Evolutionary conservation across 768 basidiomycete species (phyloP), one percentile per base, ranked within the genome.

Genomic region (Xerocomus potaroensis): DNA sequence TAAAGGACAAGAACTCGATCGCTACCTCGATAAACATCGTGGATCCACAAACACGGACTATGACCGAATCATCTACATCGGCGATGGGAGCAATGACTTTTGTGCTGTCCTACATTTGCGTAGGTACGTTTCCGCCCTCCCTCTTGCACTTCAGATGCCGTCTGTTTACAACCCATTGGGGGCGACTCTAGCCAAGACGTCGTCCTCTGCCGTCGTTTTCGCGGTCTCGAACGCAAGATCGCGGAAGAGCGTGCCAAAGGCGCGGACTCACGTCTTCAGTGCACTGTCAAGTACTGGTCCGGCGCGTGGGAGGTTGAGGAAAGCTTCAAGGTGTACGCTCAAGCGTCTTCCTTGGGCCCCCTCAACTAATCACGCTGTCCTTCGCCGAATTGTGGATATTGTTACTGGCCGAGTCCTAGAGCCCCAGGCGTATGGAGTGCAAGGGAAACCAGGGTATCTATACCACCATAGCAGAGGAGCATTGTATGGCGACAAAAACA

Each of bases 271-370:
- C 89, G 88, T 10, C 75, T 96, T 49, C 77, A 79, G 48, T 84
- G 84, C 56, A 64, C 81, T 44, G 78, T 93, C 48, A 73, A 80
- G 55, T 86, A 89, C 62, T 98, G 95, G 95, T 79, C 79, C 7
- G 92, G 91, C 30, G 94, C 93, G 35, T 98, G 95, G 95, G 91
- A 97, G 64, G 83, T 93, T 37, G 95, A 98, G 65, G 91, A 95
- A 66, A 75, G 79, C 35, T 87, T 91, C 58, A 63, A 60, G 32
- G 31, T 30, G 45, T 53, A 54, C 5, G 51, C 47, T 2, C 30
- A 43, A 11, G 1, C 7, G 32, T 36, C 48, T 14, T 52, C 56
- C 26, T 37, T 44, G 16, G 23, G 15, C 38, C 23, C n/a, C 8
- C 23, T 39, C 38, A 26, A 39, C 26, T 39, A 18, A 39, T n/a